Base-by-base conservation (phyloP, 1,284 basidiomycete species). In the Moniliophthora roreri region DNA sequence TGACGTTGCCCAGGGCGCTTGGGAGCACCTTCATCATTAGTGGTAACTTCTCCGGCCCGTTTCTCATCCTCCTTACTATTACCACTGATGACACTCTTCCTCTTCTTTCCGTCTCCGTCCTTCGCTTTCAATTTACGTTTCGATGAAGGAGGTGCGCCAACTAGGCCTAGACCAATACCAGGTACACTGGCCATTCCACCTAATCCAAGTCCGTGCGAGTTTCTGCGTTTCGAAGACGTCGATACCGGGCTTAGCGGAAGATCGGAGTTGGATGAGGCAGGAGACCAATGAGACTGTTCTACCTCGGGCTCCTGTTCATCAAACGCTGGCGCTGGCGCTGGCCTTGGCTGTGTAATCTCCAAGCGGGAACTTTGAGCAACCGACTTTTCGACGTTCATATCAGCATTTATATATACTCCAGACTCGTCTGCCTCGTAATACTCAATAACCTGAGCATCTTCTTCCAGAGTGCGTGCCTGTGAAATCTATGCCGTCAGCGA, bases 251-350 rank as follows among this genome's bases (percentile, higher is more conserved):
- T n/a, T n/a, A n/a, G n/a, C n/a, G n/a, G n/a, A n/a, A n/a, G n/a
- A n/a, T n/a, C n/a, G n/a, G n/a, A n/a, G n/a, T 42, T 42, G 41
- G 41, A 42, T 4, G n/a, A 42, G 15, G 41, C 21, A 20, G 41
- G 41, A 13, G 41, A 42, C 41, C 41, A 42, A 42, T 42, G 41
- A 21, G 41, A 42, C 26, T 42, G 41, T 24, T 42, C 41, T 8
- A 23, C 41, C 15, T 42, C 9, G 21, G 8, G 13, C 15, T 4
- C 21, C 15, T 42, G 18, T 23, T 20, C 21, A 18, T 18, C 18
- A 20, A 42, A 42, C 9, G 21, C 15, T 42, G 15, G 41, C 9
- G 41, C 21, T 42, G 41, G 16, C 15, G 26, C 15, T 42, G 15
- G 21, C 26, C 21, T 20, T 23, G 7, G 41, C 15, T 15, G 26